Conservation (phyloP, 805 yeast species). For the Zygosaccharomyces kombuchaensis region DNA sequence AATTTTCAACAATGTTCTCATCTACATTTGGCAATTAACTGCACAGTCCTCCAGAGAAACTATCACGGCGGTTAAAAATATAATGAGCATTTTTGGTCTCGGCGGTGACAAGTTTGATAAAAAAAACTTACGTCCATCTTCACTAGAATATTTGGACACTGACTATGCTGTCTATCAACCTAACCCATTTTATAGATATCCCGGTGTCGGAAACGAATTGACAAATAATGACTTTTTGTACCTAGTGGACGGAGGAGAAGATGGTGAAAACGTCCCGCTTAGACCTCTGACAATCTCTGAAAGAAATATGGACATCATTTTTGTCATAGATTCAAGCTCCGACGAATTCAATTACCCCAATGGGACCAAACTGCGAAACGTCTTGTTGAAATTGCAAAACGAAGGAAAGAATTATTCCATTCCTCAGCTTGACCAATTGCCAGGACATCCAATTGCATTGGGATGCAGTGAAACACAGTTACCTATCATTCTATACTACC, state of each 20-base stretch:
- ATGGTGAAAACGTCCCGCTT: slow-evolving; percentile 66
- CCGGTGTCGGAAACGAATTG: slow-evolving; percentile 21
- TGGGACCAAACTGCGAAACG: slow-evolving; percentile 47
- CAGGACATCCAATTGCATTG: slow-evolving; percentile 64
- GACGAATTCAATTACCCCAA: slow-evolving; percentile 54
- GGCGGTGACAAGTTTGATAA: slow-evolving; percentile 4
- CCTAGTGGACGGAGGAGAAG: slow-evolving; percentile 79
- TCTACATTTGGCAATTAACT: slow-evolving; percentile 43
- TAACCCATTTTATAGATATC: slow-evolving; percentile 50
- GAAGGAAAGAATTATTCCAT: slow-evolving; percentile 10
- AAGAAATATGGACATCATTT: slow-evolving; percentile 56
- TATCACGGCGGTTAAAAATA: slow-evolving; percentile 34
- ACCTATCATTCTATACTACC: slow-evolving; percentile 51
- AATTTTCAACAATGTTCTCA: slow-evolving; percentile 50
- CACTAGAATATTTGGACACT: slow-evolving; percentile 11
- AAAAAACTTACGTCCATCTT: slow-evolving; percentile 1
- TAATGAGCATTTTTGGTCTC: slow-evolving; percentile 29
- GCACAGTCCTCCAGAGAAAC: slow-evolving; percentile 33
- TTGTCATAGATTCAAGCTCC: slow-evolving; percentile 58
- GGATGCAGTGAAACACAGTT: slow-evolving; percentile 58
- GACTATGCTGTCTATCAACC: slow-evolving; percentile 61
- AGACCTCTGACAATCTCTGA: slow-evolving; percentile 59
- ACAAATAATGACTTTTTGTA: slow-evolving; percentile 34
- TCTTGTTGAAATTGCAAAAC: slow-evolving; percentile 25
- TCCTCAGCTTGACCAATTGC: slow-evolving; percentile 23